Percentiles rank a stretch among this genome's conserved stretches.
Conservation (phyloP, 495 filamentous ascomycete genomes). For the Xylaria scruposa region DNA sequence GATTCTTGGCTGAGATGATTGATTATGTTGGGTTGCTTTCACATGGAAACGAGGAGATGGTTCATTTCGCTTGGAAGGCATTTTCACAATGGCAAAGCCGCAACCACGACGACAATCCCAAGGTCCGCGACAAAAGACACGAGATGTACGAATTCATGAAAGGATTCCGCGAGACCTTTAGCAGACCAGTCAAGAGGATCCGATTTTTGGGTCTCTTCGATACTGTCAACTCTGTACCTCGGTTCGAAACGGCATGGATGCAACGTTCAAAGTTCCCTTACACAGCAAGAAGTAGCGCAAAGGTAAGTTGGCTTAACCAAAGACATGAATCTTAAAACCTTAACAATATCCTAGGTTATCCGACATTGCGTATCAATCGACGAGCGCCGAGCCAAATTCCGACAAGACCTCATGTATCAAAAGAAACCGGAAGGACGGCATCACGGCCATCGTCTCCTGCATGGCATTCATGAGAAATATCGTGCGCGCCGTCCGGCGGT, state of each 20-base stretch:
- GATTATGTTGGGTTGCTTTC: conserved; percentile 81
- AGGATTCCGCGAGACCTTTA: conserved; percentile 85
- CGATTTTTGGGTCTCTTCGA: conserved; percentile 74
- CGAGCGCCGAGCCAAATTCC: conserved; percentile 73
- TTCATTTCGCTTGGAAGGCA: conserved; percentile 85
- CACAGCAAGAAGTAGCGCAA: conserved; percentile 77
- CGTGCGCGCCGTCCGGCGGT: conserved; percentile 30
- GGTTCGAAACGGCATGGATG: conserved; percentile 87
- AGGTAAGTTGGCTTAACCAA: conserved; percentile 50
- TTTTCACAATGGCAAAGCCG: conserved; percentile 85
- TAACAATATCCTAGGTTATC: conserved; percentile 47
- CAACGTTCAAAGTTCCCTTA: conserved; percentile 82
- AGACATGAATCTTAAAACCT: conserved; percentile 58
- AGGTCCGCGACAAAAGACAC: conserved; percentile 59
- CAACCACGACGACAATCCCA: conserved; percentile 60
- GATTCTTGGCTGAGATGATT: conserved; percentile 87
- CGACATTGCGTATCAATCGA: conserved; percentile 82
- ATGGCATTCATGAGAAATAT: conserved; percentile 46
- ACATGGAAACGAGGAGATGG: conserved; percentile 88
- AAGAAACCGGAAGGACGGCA: conserved; percentile 44
- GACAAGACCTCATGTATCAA: conserved; percentile 76
- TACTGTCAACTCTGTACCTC: conserved; percentile 82
- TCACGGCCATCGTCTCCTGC: conserved; percentile 44
- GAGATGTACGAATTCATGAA: conserved; percentile 79
- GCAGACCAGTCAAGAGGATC: conserved; percentile 75